Evolutionary conservation across 2,329 filamentous ascomycete species (phyloP).

Genomic region (Claviceps spartinae): DNA sequence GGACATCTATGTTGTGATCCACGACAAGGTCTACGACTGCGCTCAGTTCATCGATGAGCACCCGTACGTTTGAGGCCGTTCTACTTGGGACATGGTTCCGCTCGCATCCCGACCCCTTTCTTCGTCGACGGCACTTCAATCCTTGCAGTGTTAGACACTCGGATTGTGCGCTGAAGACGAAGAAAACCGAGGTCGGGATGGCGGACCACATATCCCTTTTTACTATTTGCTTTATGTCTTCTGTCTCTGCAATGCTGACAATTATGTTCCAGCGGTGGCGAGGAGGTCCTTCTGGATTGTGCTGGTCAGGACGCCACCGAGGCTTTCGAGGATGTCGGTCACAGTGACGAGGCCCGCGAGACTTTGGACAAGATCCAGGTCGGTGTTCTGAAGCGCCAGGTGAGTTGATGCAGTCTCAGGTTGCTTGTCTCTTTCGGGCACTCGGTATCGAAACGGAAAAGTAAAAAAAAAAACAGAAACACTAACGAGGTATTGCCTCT

Average conservation of each 20-base stretch:
- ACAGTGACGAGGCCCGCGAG: slow-evolving; percentile 96
- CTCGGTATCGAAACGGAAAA: neutral
- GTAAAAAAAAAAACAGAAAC: neutral
- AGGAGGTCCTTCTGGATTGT: slow-evolving; percentile 94
- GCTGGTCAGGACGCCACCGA: slow-evolving; percentile 93
- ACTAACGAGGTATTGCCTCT: neutral
- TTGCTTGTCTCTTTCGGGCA: neutral
- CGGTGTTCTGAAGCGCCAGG: slow-evolving; percentile 67
- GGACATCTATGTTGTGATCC: slow-evolving; percentile 80
- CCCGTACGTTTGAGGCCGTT: slow-evolving; percentile 44
- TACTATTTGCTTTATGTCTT: neutral
- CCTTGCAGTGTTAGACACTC: neutral
- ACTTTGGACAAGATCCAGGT: slow-evolving; percentile 68
- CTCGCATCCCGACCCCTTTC: neutral
- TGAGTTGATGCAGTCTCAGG: slow-evolving; percentile 29
- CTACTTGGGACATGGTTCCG: neutral
- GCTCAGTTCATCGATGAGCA: slow-evolving; percentile 93
- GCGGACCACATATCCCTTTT: too few species aligned
- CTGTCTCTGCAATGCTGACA: neutral
- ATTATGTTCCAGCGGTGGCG: slow-evolving; percentile 59
- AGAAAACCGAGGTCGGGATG: too few species aligned
- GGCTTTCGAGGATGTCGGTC: slow-evolving; percentile 97
- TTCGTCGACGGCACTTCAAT: neutral
- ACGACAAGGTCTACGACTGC: slow-evolving; percentile 92
- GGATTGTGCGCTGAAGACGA: neutral